These are phyloP conservation scores for Aspergillus awamori DNA, from an alignment of 2,329 filamentous ascomycete genomes.

Conservation along the genomic window DNA sequence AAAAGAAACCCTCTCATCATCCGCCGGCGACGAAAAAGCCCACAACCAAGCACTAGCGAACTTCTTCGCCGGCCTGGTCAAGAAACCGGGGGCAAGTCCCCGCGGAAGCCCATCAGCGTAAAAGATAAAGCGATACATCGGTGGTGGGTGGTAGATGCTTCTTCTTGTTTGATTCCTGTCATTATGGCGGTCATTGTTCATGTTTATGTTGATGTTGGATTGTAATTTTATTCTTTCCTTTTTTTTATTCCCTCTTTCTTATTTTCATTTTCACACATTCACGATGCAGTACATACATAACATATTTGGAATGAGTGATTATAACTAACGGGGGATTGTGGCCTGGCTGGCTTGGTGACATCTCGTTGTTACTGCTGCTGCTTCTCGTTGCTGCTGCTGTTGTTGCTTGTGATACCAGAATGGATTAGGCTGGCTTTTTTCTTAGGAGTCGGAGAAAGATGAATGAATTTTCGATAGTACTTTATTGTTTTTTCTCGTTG, in stretches of 20 bases:
- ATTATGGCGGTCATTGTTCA: too few species aligned
- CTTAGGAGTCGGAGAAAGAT: constrained; percentile 2
- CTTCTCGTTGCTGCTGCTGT: not conserved
- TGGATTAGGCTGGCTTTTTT: constrained; percentile 1
- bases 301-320: not conserved
- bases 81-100: constrained; percentile 48
- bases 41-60: constrained; percentile 62
- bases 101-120: constrained; percentile 42
- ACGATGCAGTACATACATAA: constrained; percentile 3
- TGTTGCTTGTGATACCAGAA: constrained; percentile 3
- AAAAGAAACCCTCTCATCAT: constrained; percentile 36
- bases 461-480: not conserved
- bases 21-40: constrained; percentile 51
- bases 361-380: not conserved
- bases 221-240: not conserved
- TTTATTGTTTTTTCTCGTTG: not conserved
- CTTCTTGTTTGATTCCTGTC: too few species aligned
- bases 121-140: not conserved
- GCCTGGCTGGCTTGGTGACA: not conserved
- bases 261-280: too few species aligned
- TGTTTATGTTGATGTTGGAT: not conserved
- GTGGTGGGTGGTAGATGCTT: too few species aligned
- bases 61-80: constrained; percentile 63
- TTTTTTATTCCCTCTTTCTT: too few species aligned
- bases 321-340: not conserved